phyloP scores from a whole-genome alignment of 1,284 basidiomycete genomes.

The Pseudozyma thailandica region DNA sequence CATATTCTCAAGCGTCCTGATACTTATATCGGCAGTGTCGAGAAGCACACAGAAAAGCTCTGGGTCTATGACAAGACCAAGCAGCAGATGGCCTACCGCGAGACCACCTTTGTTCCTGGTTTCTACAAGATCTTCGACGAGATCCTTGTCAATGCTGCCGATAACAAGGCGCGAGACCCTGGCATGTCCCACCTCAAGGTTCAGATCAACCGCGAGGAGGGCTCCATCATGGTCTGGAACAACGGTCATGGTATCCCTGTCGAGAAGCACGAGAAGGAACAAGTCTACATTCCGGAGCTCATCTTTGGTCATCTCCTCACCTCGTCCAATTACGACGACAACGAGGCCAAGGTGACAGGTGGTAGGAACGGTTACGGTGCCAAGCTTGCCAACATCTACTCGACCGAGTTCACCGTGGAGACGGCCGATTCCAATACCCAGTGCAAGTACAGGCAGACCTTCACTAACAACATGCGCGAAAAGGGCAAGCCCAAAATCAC shows the following conservation, averaged over 20 bases:
- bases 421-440: conserved; percentile 88
- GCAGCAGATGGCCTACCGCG: conserved; percentile 69
- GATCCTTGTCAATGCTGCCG: conserved; percentile 98
- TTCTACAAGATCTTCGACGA: conserved; percentile 99
- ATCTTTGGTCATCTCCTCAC: conserved; percentile 97
- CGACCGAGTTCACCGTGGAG: conserved; percentile 94
- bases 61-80: conserved; percentile 65
- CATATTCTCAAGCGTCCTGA: conserved; percentile 97
- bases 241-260: conserved; percentile 97
- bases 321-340: conserved; percentile 97
- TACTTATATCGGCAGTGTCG: conserved; percentile 83
- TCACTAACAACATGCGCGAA: conserved; percentile 91
- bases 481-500: conserved; percentile 88
- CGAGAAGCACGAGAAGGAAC: conserved; percentile 89
- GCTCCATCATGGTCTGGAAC: conserved; percentile 91
- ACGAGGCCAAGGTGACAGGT: conserved; percentile 98
- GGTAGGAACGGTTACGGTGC: conserved; percentile 99
- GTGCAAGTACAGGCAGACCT: conserved; percentile 95
- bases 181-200: conserved; percentile 66
- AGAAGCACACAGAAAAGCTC: conserved; percentile 64
- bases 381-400: conserved; percentile 97
- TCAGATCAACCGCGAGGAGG: conserved; percentile 83
- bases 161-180: conserved; percentile 82
- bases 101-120: conserved; percentile 93
- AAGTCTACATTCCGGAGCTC: conserved; percentile 95